Conservation (phyloP, 2,329 filamentous ascomycete genomes). For the Scedosporium minutisporum region DNA sequence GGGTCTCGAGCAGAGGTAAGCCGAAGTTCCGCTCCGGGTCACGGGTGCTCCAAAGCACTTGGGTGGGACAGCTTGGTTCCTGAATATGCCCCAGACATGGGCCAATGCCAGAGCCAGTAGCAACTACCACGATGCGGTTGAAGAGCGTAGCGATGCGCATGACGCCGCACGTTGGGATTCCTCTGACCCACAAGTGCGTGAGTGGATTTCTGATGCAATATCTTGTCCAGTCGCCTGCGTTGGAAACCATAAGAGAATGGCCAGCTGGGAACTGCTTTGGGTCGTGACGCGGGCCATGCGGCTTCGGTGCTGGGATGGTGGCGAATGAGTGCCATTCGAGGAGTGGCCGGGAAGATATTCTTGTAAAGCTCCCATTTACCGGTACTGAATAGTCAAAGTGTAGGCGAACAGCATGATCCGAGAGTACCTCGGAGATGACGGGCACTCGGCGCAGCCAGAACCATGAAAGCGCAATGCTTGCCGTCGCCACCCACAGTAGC, state of each 20-base stretch:
- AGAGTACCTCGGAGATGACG: slow-evolving; percentile 58
- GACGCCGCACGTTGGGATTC: slow-evolving; percentile 57
- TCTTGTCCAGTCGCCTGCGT: slow-evolving; percentile 66
- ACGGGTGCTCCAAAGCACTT: slow-evolving; percentile 61
- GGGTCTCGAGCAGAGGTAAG: slow-evolving; percentile 40
- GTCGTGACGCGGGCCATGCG: slow-evolving; percentile 14
- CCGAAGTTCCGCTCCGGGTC: slow-evolving; percentile 55
- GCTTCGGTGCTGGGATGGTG: slow-evolving; percentile 51
- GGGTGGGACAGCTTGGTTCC: slow-evolving; percentile 36
- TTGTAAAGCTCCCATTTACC: slow-evolving; percentile 34
- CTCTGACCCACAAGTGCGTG: slow-evolving; percentile 55
- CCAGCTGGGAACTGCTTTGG: slow-evolving; percentile 22
- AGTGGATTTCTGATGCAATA: slow-evolving; percentile 53
- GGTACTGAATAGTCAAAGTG: slow-evolving; percentile 57
- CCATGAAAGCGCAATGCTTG: slow-evolving; percentile 64
- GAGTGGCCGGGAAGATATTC: slow-evolving; percentile 53
- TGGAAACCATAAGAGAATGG: slow-evolving; percentile 62
- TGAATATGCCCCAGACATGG: slow-evolving; percentile 54
- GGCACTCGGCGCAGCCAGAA: slow-evolving; percentile 56
- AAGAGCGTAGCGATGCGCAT: slow-evolving; percentile 60
- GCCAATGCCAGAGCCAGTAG: slow-evolving; percentile 65
- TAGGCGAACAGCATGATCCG: slow-evolving; percentile 61
- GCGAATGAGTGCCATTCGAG: slow-evolving; percentile 70
- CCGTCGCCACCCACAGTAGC: slow-evolving; percentile 55
- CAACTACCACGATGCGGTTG: slow-evolving; percentile 54